Conservation (phyloP, 352 stramenopile species). For the Phytophthora constricta region DNA sequence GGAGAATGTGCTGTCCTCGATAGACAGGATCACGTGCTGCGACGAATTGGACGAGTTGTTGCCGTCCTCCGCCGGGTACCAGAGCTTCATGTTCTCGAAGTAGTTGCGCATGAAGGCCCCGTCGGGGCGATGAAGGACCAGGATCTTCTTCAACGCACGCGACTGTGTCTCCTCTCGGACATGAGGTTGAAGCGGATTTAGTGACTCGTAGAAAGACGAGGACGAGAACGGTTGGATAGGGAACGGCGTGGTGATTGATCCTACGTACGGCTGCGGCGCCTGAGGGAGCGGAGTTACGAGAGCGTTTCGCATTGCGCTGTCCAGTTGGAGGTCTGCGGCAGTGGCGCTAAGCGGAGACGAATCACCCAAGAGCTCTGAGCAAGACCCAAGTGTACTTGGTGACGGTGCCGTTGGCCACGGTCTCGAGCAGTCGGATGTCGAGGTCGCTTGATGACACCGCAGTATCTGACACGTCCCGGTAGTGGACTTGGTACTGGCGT, state of each 20-base stretch:
- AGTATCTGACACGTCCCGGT: slow-evolving; percentile 25
- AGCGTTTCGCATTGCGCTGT: slow-evolving; percentile 12
- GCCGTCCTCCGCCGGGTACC: no score
- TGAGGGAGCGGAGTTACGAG: slow-evolving; percentile 44
- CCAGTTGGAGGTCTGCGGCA: slow-evolving; percentile 15
- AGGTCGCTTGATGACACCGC: slow-evolving; percentile 14
- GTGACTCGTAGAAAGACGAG: slow-evolving; percentile 44
- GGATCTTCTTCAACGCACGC: no score
- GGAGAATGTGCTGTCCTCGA: no score
- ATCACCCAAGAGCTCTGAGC: slow-evolving; percentile 17
- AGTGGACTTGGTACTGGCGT: slow-evolving; percentile 24
- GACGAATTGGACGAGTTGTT: no score
- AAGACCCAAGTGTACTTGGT: slow-evolving; percentile 26
- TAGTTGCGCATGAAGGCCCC: no score
- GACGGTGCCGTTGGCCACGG: slow-evolving; percentile 28
- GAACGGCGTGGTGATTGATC: slow-evolving; percentile 37
- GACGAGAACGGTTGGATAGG: slow-evolving; percentile 30
- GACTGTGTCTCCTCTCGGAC: slow-evolving; percentile 45
- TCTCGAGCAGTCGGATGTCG: slow-evolving; percentile 29
- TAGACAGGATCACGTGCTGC: no score
- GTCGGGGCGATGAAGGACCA: no score
- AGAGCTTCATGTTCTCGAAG: no score
- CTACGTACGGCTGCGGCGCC: slow-evolving; percentile 44
- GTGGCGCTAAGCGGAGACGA: slow-evolving; percentile 19
- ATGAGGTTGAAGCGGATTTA: slow-evolving; percentile 38